A percentile compares a stretch with the other conserved stretches of the same genome.
These are phyloP conservation scores for Cicer arietinum DNA, from an alignment of 306 rosid species.

Conservation along the genomic window DNA sequence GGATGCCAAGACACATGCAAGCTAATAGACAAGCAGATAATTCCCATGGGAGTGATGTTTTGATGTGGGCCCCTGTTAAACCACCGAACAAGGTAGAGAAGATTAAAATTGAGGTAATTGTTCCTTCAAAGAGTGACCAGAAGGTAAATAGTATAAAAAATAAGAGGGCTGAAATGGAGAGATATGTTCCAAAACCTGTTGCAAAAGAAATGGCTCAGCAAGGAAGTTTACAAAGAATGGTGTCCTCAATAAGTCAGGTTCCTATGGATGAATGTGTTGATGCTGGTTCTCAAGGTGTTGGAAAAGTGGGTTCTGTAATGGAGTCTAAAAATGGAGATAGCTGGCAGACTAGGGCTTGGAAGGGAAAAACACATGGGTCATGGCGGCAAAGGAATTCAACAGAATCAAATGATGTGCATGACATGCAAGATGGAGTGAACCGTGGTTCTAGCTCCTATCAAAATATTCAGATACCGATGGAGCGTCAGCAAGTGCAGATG, in stretches of 20 bases:
- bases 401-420: slow-evolving; percentile 56
- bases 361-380: slow-evolving; percentile 69
- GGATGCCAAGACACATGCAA: slow-evolving; percentile 71
- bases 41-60: slow-evolving; percentile 66
- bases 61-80: slow-evolving; percentile 95
- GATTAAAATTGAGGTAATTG: slow-evolving; percentile 56
- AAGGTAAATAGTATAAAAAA: slow-evolving; percentile 69
- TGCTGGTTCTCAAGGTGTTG: slow-evolving; percentile 56
- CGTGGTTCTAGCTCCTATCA: slow-evolving; percentile 48
- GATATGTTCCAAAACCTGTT: slow-evolving; percentile 92
- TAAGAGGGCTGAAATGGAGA: slow-evolving; percentile 96
- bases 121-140: slow-evolving; percentile 61
- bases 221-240: slow-evolving; percentile 59
- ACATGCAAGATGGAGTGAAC: slow-evolving; percentile 53
- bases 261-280: slow-evolving; percentile 52
- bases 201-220: slow-evolving; percentile 97
- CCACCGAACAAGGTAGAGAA: slow-evolving; percentile 68
- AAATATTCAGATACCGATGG: slow-evolving; percentile 52
- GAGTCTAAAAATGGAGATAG: slow-evolving; percentile 66
- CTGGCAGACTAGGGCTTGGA: slow-evolving; percentile 68
- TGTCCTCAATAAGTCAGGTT: slow-evolving; percentile 55
- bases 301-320: slow-evolving; percentile 52
- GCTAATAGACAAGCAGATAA: slow-evolving; percentile 65
- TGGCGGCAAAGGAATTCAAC: slow-evolving; percentile 70
- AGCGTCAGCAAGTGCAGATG: slow-evolving; percentile 51